These are phyloP conservation scores for Kazachstania martiniae DNA, from an alignment of 805 yeast species.

Conservation along the genomic window DNA sequence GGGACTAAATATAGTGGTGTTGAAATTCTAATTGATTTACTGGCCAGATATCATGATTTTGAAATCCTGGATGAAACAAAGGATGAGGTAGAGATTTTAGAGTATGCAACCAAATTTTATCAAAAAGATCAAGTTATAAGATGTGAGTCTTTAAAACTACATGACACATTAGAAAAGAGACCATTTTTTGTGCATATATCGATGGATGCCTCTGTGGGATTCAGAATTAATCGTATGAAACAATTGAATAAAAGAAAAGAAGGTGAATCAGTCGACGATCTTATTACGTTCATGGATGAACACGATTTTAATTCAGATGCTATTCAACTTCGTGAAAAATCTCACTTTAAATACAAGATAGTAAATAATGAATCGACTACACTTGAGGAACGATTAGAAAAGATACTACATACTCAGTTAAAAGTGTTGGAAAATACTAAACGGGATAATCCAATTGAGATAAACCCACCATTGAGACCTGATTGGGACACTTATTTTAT, in stretches of 20 bases:
- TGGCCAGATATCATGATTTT: constrained; percentile 9
- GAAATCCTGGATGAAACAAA: constrained; percentile 9
- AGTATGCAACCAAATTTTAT: constrained; percentile 61
- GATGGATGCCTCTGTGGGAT: constrained; percentile 57
- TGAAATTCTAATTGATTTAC: constrained; percentile 10
- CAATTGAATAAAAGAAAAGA: constrained; percentile 10
- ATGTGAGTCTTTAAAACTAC: constrained; percentile 32
- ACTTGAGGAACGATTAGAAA: constrained; percentile 5
- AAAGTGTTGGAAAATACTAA: constrained; percentile 9
- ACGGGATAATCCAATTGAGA: constrained; percentile 5
- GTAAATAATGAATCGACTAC: constrained; percentile 4
- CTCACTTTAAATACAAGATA: constrained; percentile 17
- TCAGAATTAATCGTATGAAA: constrained; percentile 29
- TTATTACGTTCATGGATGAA: constrained; percentile 28
- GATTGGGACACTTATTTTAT: constrained; percentile 95
- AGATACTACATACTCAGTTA: constrained; percentile 8
- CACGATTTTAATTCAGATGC: constrained; percentile 11
- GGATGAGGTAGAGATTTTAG: constrained; percentile 35
- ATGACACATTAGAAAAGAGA: constrained; percentile 44
- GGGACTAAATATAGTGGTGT: constrained; percentile 21
- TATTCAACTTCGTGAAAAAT: constrained; percentile 15
- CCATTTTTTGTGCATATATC: constrained; percentile 80
- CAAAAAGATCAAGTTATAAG: constrained; percentile 46
- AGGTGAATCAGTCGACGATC: constrained; percentile 12
- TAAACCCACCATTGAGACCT: constrained; percentile 46